Evolutionary conservation across 208 protist genomes (phyloP), one percentile per base, ranked within the genome.

Genomic region (Borovskyia barvae): DNA sequence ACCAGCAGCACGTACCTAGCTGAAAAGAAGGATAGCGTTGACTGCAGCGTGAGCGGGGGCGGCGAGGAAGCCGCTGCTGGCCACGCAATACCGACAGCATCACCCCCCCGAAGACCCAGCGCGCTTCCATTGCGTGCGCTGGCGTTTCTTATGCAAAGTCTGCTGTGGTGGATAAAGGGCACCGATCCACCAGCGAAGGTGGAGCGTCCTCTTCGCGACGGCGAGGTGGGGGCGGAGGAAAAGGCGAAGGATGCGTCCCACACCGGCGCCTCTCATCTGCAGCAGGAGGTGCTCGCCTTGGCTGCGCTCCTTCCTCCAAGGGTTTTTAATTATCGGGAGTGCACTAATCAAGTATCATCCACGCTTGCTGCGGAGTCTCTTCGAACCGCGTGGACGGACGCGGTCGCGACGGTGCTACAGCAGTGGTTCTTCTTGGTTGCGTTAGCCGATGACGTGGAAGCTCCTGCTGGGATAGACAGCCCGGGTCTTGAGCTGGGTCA

Each of bases 111-210:
- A 42, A n/a, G 35, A 25, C 19, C 39, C 35, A 5, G 20, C 19
- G 22, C 35, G 14, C 50, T 29, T 7, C 24, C 7, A 6, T 32
- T 26, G 30, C 26, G 24, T 30, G 50, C 40, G 50, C 19, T 56
- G 30, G 5, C n/a, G n/a, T n/a, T n/a, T n/a, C n/a, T 58, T 8
- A 28, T 32, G 37, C 3, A 30, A 24, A 58, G 52, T 46, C 19
- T 58, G 52, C 32, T 47, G 14, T 58, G 52, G 52, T 58, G 52
- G 52, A 58, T 19, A 39, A 35, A 58, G 22, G 8, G 36, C 12
- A 20, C 22, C 3, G 8, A 12, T 5, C 8, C 39, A n/a, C 39
- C 4, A 5, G n/a, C n/a, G n/a, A n/a, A n/a, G n/a, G n/a, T n/a
- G n/a, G n/a, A n/a, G n/a, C n/a, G n/a, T n/a, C n/a, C n/a, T n/a